phyloP scores from a whole-genome alignment of 345 rosid species.

The Rhizophora apiculata region DNA sequence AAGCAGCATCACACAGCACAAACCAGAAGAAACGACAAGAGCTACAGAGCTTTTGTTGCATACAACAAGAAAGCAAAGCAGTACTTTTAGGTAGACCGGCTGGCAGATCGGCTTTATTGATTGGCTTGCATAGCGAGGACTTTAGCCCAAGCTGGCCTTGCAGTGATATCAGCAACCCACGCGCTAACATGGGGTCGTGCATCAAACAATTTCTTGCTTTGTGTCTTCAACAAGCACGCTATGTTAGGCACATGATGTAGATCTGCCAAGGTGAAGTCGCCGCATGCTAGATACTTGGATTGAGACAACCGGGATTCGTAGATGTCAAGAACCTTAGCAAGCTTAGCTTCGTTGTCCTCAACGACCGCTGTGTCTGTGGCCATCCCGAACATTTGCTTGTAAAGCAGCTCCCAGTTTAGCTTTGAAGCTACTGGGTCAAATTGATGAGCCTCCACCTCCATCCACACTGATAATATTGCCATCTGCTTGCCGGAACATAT shows the following conservation, averaged over 20 bases:
- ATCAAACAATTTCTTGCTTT: conserved; percentile 37
- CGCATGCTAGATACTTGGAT: conserved; percentile 65
- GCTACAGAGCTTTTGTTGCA: background rate
- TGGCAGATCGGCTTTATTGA: background rate
- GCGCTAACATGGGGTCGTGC: conserved; percentile 35
- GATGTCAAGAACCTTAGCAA: conserved; percentile 42
- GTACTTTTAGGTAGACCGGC: background rate
- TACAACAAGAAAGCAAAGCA: background rate
- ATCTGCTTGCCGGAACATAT: conserved; percentile 29
- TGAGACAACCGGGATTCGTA: conserved; percentile 55
- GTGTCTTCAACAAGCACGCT: conserved; percentile 39
- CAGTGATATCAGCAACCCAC: conserved; percentile 32
- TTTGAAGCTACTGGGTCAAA: conserved; percentile 56
- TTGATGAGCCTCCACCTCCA: conserved; percentile 68
- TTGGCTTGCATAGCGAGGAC: conserved; percentile 40
- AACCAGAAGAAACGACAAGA: background rate
- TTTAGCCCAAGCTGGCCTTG: conserved; percentile 49
- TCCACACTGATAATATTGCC: conserved; percentile 45
- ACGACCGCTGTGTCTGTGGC: conserved; percentile 48
- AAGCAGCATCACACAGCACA: background rate
- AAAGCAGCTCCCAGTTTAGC: conserved; percentile 51
- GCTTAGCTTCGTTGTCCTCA: conserved; percentile 51
- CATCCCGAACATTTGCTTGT: conserved; percentile 49
- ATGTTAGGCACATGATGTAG: conserved; percentile 66
- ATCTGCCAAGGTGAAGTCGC: conserved; percentile 61